Evolutionary conservation across 192 early-diverging fungal genomes (phyloP).

Genomic region (Backusella circina): DNA sequence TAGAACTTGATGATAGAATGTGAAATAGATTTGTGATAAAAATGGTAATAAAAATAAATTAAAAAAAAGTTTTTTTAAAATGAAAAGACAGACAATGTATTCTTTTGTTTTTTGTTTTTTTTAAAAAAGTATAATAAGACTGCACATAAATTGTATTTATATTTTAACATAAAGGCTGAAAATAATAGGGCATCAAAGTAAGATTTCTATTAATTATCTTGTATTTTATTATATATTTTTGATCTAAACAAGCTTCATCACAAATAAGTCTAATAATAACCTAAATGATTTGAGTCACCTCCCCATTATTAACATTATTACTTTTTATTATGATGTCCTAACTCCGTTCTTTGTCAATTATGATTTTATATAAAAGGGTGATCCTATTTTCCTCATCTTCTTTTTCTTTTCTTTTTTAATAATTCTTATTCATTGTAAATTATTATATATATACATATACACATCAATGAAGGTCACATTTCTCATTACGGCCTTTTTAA

Average conservation of each 20-base stretch:
- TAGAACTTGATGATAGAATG: not conserved
- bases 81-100: not conserved
- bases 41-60: not conserved
- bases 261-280: slow-evolving; percentile 3
- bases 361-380: not conserved
- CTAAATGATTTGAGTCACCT: not conserved
- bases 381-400: not conserved
- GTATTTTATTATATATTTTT: not conserved
- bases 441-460: not conserved
- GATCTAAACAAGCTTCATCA: not conserved
- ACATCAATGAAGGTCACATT: not conserved
- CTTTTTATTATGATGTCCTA: not conserved
- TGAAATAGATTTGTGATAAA: not conserved
- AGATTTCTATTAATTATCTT: not conserved
- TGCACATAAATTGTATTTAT: not conserved
- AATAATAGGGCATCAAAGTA: not conserved
- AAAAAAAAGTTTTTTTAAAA: not conserved
- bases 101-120: not conserved
- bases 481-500: not conserved
- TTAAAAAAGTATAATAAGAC: not conserved
- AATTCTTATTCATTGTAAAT: not conserved
- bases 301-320: not conserved
- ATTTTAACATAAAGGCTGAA: not conserved
- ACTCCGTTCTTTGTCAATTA: not conserved
- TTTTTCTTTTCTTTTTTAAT: not conserved